A percentile compares a stretch with the other conserved stretches of the same genome.
phyloP scores from a whole-genome alignment of 1,284 basidiomycete genomes.

The Ceratobasidium sp. region DNA sequence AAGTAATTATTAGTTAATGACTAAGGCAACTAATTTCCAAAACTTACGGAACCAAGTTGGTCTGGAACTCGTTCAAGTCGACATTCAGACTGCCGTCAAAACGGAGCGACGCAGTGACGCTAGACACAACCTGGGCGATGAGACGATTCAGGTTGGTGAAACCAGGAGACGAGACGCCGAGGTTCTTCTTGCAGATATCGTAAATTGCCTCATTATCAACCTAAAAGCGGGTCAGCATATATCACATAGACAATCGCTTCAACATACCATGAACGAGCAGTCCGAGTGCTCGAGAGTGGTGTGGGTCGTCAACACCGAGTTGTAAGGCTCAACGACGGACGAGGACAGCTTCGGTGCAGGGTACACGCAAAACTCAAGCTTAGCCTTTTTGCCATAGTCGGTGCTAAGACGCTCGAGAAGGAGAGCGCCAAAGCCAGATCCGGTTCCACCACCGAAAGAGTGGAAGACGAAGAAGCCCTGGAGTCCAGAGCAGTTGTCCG shows the following conservation, averaged over 20 bases:
- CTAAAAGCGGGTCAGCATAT: slow-evolving; percentile 58
- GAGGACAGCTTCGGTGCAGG: slow-evolving; percentile 95
- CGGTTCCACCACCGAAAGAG: slow-evolving; percentile 99
- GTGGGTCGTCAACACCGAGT: slow-evolving; percentile 98
- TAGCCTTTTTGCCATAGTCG: slow-evolving; percentile 99
- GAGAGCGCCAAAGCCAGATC: slow-evolving; percentile 97
- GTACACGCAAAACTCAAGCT: slow-evolving; percentile 99
- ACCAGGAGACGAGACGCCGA: slow-evolving; percentile 88
- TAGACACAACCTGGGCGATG: slow-evolving; percentile 98
- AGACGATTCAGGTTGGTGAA: slow-evolving; percentile 97
- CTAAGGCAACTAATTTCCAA: background rate
- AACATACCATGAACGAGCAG: slow-evolving; percentile 94
- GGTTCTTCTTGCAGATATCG: slow-evolving; percentile 98
- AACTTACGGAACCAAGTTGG: slow-evolving; percentile 92
- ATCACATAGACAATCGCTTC: slow-evolving; percentile 29
- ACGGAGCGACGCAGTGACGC: slow-evolving; percentile 95
- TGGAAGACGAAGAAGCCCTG: slow-evolving; percentile 99
- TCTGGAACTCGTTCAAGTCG: slow-evolving; percentile 99
- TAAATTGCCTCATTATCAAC: slow-evolving; percentile 99
- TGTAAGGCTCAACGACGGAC: slow-evolving; percentile 99
- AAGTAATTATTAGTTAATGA: background rate
- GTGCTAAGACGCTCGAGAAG: slow-evolving; percentile 95
- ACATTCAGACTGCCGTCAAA: slow-evolving; percentile 99
- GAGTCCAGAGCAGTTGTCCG: slow-evolving; percentile 97
- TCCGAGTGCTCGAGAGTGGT: slow-evolving; percentile 99